Base-by-base conservation (phyloP, 108 stramenopile genomes). In the Cyclostephanos tholiformis region DNA sequence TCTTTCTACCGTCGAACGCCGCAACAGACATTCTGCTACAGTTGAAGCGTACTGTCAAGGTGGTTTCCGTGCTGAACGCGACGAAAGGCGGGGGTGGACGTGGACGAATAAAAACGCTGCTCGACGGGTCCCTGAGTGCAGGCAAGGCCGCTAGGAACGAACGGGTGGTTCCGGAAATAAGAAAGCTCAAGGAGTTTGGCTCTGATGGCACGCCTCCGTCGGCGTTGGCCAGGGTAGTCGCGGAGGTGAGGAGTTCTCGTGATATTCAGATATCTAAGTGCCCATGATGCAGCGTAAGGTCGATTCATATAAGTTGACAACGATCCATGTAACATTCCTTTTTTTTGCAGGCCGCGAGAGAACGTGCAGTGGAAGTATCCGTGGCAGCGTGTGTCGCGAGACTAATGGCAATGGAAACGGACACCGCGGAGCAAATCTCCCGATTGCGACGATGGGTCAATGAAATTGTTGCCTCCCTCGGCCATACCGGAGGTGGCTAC, bases 111-210 rank as follows among this genome's bases (percentile, higher is more conserved):
- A 85, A 86, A 65, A 63, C 64, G 10, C 41, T 94, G 17, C 72
- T 94, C 23, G 82, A 90, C 30, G 71, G 63, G n/a, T 84, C 92
- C 35, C 65, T 90, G 53, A 69, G 63, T 56, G 90, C 92, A 1
- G 90, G 92, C 6, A 93, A 93, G 67, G 83, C 86, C 13, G 89
- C 85, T n/a, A 73, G 92, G 39, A 87, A 91, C 78, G 75, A 84
- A 51, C 49, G 63, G 1, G 63, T 79, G 2, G 84, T 90, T 56
- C 83, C 88, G 17, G 77, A 83, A 13, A 63, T 93, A 44, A 26
- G 59, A 11, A 51, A 76, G 66, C 65, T 93, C 25, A 79, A 68
- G 58, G 60, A 69, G 36, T 88, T 82, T 55, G 88, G 86, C 8
- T 75, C 84, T 12, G 92, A 85, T 26, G 82, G 84, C 19, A 83